A percentile compares a stretch with the other conserved stretches of the same genome.
These are phyloP conservation scores for Berberis vulgaris DNA, from an alignment of 164 flowering plant genomes.

Conservation along the genomic window DNA sequence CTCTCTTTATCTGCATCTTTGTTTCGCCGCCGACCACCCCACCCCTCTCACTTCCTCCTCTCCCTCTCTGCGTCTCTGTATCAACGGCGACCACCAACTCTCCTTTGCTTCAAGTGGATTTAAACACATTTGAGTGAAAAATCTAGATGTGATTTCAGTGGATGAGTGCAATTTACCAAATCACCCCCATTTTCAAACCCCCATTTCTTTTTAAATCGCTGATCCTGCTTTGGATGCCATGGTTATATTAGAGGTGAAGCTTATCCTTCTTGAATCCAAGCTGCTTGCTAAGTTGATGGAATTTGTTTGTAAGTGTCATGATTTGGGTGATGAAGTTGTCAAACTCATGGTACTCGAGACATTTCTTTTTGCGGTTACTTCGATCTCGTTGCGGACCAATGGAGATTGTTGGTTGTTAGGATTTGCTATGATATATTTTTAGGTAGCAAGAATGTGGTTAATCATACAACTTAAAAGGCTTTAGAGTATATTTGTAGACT, in stretches of 20 bases:
- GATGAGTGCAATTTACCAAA: too few species aligned
- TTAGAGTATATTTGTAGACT: slow-evolving; percentile 1
- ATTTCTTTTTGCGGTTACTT: slow-evolving; percentile 79
- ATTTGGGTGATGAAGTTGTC: slow-evolving; percentile 64
- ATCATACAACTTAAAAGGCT: slow-evolving; percentile 95
- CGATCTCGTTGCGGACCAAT: slow-evolving; percentile 68
- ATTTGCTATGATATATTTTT: slow-evolving; percentile 91
- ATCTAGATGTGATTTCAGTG: too few species aligned
- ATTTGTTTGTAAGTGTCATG: slow-evolving; percentile 77
- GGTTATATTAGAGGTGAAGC: slow-evolving; percentile 84
- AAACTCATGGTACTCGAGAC: slow-evolving; percentile 72
- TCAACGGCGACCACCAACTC: too few species aligned
- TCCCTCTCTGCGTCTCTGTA: too few species aligned
- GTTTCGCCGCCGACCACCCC: too few species aligned
- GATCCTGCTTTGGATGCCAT: slow-evolving; percentile 81
- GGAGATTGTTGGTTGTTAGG: slow-evolving; percentile 88
- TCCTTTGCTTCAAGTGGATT: too few species aligned
- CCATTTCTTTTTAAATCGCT: slow-evolving; percentile 32
- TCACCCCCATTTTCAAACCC: too few species aligned
- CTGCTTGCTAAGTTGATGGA: slow-evolving; percentile 56
- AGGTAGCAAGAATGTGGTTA: slow-evolving; percentile 81
- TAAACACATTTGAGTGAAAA: too few species aligned
- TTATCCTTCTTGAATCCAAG: slow-evolving; percentile 56
- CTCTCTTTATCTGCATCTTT: too few species aligned
- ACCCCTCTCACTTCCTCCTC: too few species aligned